Conservation (phyloP, 1,139 yeast genomes). For the Lodderomyces beijingensis region DNA sequence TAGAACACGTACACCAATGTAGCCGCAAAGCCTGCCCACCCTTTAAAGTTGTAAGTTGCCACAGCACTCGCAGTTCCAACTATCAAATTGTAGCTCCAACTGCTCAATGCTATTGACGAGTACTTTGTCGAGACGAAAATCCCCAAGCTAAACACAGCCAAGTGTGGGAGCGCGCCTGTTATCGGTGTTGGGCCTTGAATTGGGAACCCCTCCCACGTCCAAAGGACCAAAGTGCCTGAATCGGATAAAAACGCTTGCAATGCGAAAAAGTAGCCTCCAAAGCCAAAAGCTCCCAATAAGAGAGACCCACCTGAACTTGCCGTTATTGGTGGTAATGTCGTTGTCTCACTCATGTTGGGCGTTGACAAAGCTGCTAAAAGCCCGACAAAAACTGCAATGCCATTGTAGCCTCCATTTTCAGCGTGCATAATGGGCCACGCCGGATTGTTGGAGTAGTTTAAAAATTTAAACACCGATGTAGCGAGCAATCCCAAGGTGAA, state of each 20-base stretch:
- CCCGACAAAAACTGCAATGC: conserved; percentile 65
- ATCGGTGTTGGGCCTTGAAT: conserved; percentile 83
- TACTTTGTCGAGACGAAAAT: conserved; percentile 26
- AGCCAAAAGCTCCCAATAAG: conserved; percentile 58
- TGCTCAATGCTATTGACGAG: conserved; percentile 22
- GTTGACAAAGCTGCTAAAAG: conserved; percentile 58
- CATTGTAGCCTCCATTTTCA: conserved; percentile 82
- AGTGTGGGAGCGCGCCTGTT: conserved; percentile 76
- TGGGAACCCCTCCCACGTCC: conserved; percentile 97
- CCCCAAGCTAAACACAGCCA: conserved; percentile 59
- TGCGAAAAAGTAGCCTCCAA: conserved; percentile 74
- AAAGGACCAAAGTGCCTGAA: conserved; percentile 75
- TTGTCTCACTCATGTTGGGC: conserved; percentile 15
- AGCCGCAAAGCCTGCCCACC: conserved; percentile 85
- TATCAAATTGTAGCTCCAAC: conserved; percentile 24
- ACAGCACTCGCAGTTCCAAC: conserved; percentile 51
- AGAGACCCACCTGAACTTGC: conserved; percentile 30
- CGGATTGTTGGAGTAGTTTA: conserved; percentile 83
- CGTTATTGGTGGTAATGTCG: not conserved
- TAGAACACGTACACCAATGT: conserved; percentile 65
- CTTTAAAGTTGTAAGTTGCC: conserved; percentile 47
- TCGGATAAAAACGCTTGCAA: conserved; percentile 76
- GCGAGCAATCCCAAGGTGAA: conserved; percentile 69
- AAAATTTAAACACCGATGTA: conserved; percentile 71
- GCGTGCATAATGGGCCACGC: conserved; percentile 93